Evolutionary conservation across 129 eudicot genomes (phyloP).

Genomic region (Apium graveolens): DNA sequence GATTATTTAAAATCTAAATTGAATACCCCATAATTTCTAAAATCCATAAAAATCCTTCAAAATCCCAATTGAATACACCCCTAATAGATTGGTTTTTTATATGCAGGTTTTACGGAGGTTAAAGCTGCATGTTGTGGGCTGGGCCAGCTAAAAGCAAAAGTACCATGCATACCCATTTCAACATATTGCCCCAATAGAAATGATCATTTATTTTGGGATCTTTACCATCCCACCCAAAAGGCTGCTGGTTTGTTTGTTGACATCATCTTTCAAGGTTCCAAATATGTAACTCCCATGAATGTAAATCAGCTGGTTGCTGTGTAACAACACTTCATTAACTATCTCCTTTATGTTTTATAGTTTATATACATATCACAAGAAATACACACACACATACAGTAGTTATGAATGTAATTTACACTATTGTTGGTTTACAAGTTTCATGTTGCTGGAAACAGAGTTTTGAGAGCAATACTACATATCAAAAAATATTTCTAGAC

Average conservation of each 20-base stretch:
- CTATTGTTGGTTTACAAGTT: not conserved
- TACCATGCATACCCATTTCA: conserved; percentile 69
- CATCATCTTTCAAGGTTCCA: conserved; percentile 33
- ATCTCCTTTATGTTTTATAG: not conserved
- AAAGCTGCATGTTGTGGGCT: conserved; percentile 80
- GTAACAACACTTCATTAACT: conserved; percentile 8
- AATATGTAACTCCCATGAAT: conserved; percentile 41
- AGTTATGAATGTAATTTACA: not conserved
- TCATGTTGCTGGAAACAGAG: not conserved
- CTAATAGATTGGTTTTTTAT: conserved; percentile 6
- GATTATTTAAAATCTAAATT: too few relatives aligned
- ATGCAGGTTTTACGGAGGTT: conserved; percentile 59
- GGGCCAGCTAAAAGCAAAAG: conserved; percentile 56
- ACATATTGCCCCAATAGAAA: conserved; percentile 48
- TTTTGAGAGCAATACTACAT: too few relatives aligned
- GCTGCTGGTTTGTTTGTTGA: conserved; percentile 40
- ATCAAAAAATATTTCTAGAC: too few relatives aligned
- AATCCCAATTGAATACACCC: too few relatives aligned
- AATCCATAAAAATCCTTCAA: too few relatives aligned
- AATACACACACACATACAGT: too few relatives aligned
- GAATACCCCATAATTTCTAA: too few relatives aligned
- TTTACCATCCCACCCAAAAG: conserved; percentile 61
- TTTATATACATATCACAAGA: too few relatives aligned
- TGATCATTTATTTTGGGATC: conserved; percentile 75
- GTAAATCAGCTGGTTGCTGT: conserved; percentile 44